Conservation (phyloP, 2,329 filamentous ascomycete species). For the Neofusicoccum cordaticola region DNA sequence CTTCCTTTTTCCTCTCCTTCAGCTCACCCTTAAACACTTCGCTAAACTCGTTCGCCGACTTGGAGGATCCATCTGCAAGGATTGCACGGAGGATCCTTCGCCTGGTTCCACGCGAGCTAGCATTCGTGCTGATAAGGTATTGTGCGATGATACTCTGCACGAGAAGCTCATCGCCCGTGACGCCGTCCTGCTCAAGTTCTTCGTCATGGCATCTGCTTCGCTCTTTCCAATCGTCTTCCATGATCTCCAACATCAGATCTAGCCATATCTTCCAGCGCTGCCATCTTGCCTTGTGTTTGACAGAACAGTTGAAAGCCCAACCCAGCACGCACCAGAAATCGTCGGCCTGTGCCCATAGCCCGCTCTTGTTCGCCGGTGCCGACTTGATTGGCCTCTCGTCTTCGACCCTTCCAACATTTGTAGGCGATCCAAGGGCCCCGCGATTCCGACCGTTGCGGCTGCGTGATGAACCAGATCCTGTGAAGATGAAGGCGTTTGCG, state of each 20-base stretch:
- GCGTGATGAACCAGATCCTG: conserved; percentile 23
- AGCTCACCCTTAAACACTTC: conserved; percentile 69
- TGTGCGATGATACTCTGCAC: conserved; percentile 58
- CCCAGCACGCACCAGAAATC: conserved; percentile 89
- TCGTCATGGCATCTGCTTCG: conserved; percentile 52
- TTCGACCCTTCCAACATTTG: neutral
- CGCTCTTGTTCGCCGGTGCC: conserved; percentile 60
- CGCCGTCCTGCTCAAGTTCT: conserved; percentile 27
- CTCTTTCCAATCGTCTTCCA: conserved; percentile 69
- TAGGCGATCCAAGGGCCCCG: conserved; percentile 17
- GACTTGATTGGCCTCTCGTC: conserved; percentile 51
- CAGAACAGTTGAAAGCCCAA: conserved; percentile 91
- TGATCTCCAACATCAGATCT: conserved; percentile 71
- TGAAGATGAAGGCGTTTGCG: conserved; percentile 69
- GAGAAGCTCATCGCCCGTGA: conserved; percentile 31
- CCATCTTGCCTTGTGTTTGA: conserved; percentile 72
- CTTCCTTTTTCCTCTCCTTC: conserved; percentile 43
- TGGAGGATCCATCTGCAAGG: conserved; percentile 61
- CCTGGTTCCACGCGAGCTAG: conserved; percentile 39
- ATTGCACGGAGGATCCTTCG: conserved; percentile 63
- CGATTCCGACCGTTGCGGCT: conserved; percentile 15
- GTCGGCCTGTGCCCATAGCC: conserved; percentile 71
- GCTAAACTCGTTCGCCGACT: conserved; percentile 54
- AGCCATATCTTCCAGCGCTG: conserved; percentile 78
- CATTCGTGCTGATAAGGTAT: conserved; percentile 51